Evolutionary conservation across 2,329 filamentous ascomycete species (phyloP).

Genomic region (Diaporthe sp.): DNA sequence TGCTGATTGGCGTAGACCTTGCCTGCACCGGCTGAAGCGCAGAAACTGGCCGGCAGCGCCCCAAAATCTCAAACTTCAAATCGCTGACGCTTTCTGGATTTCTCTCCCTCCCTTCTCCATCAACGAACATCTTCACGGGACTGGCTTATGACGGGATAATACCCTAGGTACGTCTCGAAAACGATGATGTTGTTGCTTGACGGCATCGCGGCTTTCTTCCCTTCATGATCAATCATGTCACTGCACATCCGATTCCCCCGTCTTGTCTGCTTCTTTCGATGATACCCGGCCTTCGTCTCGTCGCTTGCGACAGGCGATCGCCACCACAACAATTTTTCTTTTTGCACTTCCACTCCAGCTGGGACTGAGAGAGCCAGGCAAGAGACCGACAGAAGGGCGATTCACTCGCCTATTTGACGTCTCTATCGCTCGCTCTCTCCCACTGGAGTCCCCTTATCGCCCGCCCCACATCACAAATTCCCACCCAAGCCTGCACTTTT

Average conservation of each 20-base stretch:
- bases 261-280: conserved; percentile 27
- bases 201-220: conserved; percentile 31
- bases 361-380: not conserved
- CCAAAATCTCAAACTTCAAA: conserved; percentile 25
- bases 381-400: not conserved
- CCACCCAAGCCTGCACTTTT: conserved; percentile 37
- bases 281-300: conserved; percentile 37
- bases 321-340: conserved; percentile 22
- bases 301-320: conserved; percentile 34
- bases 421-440: not conserved
- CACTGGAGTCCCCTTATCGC: conserved; percentile 29
- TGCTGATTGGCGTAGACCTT: not conserved
- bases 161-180: conserved; percentile 42
- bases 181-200: conserved; percentile 40
- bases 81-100: not conserved
- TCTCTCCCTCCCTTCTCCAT: conserved; percentile 22
- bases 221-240: conserved; percentile 21
- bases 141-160: conserved; percentile 42
- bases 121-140: conserved; percentile 42
- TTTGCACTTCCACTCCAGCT: not conserved
- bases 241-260: conserved; percentile 31
- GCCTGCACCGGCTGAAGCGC: not conserved
- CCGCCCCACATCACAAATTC: conserved; percentile 42
- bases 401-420: not conserved
- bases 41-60: not conserved